These are phyloP conservation scores for Aureobasidium sp. DNA, from an alignment of 2,329 filamentous ascomycete genomes.

Conservation along the genomic window DNA sequence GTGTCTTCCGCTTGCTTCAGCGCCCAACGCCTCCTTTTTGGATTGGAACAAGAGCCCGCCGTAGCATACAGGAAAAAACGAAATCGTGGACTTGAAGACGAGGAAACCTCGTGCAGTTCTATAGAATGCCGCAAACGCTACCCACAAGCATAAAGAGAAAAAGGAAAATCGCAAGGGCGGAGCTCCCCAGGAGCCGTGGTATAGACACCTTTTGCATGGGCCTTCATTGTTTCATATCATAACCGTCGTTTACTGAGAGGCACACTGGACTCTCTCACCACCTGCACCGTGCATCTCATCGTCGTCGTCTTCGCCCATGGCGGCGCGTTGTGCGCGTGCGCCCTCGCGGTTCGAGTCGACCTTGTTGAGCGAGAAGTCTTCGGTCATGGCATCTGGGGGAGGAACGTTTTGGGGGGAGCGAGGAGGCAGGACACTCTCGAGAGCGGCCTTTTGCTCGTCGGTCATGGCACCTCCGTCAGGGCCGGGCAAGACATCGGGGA, in stretches of 20 bases:
- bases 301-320: constrained; percentile 55
- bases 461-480: constrained; percentile 41
- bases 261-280: constrained; percentile 76
- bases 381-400: constrained; percentile 80
- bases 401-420: constrained; percentile 57
- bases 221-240: constrained; percentile 3
- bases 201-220: not conserved
- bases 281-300: constrained; percentile 52
- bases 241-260: constrained; percentile 60
- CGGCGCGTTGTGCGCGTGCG: constrained; percentile 51
- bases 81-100: not conserved
- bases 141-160: constrained; percentile 8
- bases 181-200: not conserved
- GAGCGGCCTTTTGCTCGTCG: constrained; percentile 62
- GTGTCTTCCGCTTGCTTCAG: not conserved
- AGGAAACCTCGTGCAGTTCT: constrained; percentile 13
- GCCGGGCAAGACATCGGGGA: constrained; percentile 54
- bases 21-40: constrained; percentile 9
- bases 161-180: not conserved
- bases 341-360: constrained; percentile 59
- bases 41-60: not conserved
- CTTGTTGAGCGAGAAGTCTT: constrained; percentile 80
- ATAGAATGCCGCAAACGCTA: constrained; percentile 14
- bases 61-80: not conserved
- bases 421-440: constrained; percentile 78